A percentile compares a stretch with the other conserved stretches of the same genome.
Evolutionary conservation across 352 stramenopile species (phyloP).

Genomic region (Albugo candida): DNA sequence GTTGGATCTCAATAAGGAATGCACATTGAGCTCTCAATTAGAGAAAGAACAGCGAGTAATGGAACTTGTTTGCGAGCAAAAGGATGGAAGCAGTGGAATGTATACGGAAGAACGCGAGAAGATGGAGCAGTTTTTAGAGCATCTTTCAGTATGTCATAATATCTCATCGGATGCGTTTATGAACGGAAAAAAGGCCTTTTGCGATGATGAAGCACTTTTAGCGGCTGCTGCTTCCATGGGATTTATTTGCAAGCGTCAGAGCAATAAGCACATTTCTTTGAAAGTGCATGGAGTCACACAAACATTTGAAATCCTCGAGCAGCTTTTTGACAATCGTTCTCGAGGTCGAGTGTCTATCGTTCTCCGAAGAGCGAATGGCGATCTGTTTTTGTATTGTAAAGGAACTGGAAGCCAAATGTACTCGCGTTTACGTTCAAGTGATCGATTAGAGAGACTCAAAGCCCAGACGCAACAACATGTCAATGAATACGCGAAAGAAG

Average conservation of each 20-base stretch:
- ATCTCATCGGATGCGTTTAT: slow-evolving; percentile 57
- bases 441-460: slow-evolving; percentile 9
- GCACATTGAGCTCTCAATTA: not conserved
- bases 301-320: not conserved
- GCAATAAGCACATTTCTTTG: slow-evolving; percentile 49
- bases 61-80: not conserved
- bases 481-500: slow-evolving; percentile 76
- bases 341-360: not conserved
- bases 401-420: slow-evolving; percentile 81
- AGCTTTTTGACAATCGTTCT: not conserved
- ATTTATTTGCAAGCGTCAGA: too few relatives aligned
- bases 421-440: slow-evolving; percentile 55
- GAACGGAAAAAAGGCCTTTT: slow-evolving; percentile 44
- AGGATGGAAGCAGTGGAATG: not conserved
- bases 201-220: slow-evolving; percentile 40
- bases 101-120: slow-evolving; percentile 6
- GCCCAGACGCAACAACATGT: slow-evolving; percentile 19
- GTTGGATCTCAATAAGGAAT: slow-evolving; percentile 4
- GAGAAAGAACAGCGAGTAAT: not conserved
- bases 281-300: slow-evolving; percentile 63
- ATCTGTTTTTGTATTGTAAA: slow-evolving; percentile 72
- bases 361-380: slow-evolving; percentile 10
- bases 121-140: slow-evolving; percentile 25
- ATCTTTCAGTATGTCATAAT: slow-evolving; percentile 53
- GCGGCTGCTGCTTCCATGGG: too few relatives aligned